Evolutionary conservation across 192 early-diverging fungal genomes (phyloP), one percentile per base, ranked within the genome.

Genomic region (Coemansia sp.): DNA sequence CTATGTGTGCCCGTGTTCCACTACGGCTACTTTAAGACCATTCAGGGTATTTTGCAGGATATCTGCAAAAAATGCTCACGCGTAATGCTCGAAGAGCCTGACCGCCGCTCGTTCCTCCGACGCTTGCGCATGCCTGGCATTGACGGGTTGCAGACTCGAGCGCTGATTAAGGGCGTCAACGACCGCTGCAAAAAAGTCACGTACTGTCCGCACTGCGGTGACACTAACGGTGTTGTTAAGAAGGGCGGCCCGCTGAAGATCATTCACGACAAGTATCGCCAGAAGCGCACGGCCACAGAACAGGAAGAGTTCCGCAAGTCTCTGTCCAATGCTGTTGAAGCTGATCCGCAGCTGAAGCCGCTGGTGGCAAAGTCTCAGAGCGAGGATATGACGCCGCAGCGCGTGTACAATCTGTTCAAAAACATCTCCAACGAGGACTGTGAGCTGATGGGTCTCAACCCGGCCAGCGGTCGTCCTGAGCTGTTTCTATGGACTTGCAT

Each of bases 1-100:
- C 84, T 99, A 8, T 90, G 88, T 41, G 78, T 98, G 51, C 97
- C 97, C 5, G 93, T 99, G 19, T 99, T 98, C 71, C 97, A 99
- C 50, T 94, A 95, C 84, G 97, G 97, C 49, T 99, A 94, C 79
- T 99, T 98, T 72, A 90, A 92, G 66, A 84, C 88, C 41, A 90
- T 90, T 56, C 85, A 95, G 41, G 87, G 83, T 19, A 93, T 97
- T 57, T 77, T 99, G 35, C 96, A 99, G 83, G 89, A 94, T 53
- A 97, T 98, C 58, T 99, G 97, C 88, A 97, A 97, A 89, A 83
- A 87, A 11, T 99, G 97, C 67, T 86, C 88, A 66, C 89, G 87
- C 32, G 91, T 99, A 0, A 84, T 98, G 75, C 65, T 99, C 19
- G 89, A 90, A 53, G 96, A 97, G 75, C 37, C 73, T 8, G 88